These are phyloP conservation scores for Suillus discolor DNA, from an alignment of 768 basidiomycete genomes.

Conservation along the genomic window DNA sequence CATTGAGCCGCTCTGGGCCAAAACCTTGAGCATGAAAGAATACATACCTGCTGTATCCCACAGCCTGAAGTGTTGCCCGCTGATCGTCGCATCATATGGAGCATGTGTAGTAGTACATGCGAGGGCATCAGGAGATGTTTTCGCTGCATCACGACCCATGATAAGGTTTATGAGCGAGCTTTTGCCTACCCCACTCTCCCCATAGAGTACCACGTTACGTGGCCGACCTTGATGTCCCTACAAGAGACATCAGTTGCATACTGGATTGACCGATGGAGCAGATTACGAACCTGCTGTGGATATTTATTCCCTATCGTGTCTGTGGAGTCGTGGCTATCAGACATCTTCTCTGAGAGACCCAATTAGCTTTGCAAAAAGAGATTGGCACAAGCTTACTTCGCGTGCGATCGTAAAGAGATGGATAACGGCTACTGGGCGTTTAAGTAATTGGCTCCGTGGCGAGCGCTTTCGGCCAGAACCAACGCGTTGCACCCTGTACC, in stretches of 20 bases:
- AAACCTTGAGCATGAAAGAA: conserved; percentile 23
- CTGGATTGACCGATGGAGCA: background rate
- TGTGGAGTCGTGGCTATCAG: conserved; percentile 20
- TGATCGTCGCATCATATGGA: conserved; percentile 27
- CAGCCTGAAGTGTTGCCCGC: conserved; percentile 24
- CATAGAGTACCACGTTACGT: conserved; percentile 37
- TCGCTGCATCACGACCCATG: conserved; percentile 24
- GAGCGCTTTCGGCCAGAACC: background rate
- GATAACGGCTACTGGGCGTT: background rate
- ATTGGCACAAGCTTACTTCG: background rate
- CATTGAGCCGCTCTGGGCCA: conserved; percentile 25
- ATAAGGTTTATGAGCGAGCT: conserved; percentile 47
- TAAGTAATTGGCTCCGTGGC: background rate
- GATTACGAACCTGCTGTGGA: conserved; percentile 3
- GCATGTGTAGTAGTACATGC: conserved; percentile 35
- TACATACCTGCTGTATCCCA: conserved; percentile 38
- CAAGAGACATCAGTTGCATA: background rate
- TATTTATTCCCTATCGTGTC: conserved; percentile 2
- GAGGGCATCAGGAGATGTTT: conserved; percentile 30
- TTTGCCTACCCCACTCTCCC: conserved; percentile 37
- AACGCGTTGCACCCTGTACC: background rate
- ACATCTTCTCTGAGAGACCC: background rate
- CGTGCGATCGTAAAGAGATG: background rate
- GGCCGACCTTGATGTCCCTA: conserved; percentile 3
- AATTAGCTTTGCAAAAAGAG: background rate